phyloP scores from a whole-genome alignment of 176 grass and related monocot genomes.

The Musa beccarii region DNA sequence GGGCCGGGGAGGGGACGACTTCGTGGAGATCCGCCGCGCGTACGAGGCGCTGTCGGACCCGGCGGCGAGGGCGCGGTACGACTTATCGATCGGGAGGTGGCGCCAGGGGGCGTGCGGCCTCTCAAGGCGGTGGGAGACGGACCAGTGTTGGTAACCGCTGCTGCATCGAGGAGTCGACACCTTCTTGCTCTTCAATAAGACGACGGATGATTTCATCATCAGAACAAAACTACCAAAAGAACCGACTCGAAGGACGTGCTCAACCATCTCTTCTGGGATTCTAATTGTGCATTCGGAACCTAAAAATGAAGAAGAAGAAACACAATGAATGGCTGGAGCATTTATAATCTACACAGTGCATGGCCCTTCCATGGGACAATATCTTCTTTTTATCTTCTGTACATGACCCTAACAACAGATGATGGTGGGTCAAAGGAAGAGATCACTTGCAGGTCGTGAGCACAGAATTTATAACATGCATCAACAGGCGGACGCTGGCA shows the following conservation, averaged over 20 bases:
- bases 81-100: constrained; percentile 32
- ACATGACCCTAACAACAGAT: too few species aligned
- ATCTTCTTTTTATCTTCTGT: too few species aligned
- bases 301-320: neutral
- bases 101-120: neutral
- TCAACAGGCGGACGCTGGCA: constrained; percentile 42
- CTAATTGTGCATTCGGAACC: neutral
- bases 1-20: constrained; percentile 15
- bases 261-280: neutral
- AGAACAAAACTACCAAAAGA: neutral
- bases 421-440: too few species aligned
- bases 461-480: constrained; percentile 82
- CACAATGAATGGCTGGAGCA: too few species aligned
- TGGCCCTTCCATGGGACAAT: neutral
- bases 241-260: neutral
- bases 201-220: neutral
- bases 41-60: constrained; percentile 62
- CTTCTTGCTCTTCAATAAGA: too few species aligned
- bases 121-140: constrained; percentile 42
- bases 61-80: constrained; percentile 33
- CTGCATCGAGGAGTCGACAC: too few species aligned
- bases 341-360: neutral
- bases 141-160: constrained; percentile 40
- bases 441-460: constrained; percentile 71
- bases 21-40: constrained; percentile 48